phyloP scores from a whole-genome alignment of 176 grass and related monocot genomes.

The Aechmea fasciata region DNA sequence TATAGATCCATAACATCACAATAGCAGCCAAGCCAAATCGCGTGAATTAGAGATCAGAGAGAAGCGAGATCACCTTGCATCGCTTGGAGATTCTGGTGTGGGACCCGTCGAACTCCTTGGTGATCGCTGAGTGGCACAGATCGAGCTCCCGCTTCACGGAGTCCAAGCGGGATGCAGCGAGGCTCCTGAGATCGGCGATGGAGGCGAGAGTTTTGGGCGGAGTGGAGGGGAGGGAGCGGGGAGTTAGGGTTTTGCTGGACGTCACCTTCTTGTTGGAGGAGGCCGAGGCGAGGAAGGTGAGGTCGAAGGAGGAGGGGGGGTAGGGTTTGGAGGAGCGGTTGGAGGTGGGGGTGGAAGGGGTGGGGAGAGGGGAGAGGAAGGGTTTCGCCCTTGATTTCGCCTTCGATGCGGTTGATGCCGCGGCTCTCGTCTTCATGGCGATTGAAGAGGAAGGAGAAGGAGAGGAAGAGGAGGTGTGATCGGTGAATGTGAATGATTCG shows the following conservation, averaged over 20 bases:
- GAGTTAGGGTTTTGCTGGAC: background rate
- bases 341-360: background rate
- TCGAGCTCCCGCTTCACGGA: conserved; percentile 36
- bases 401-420: background rate
- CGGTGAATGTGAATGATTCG: too few species aligned
- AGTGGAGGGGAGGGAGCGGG: background rate
- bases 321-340: conserved; percentile 17
- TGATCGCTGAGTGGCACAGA: conserved; percentile 18
- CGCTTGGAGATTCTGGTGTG: conserved; percentile 34
- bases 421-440: conserved; percentile 25
- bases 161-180: conserved; percentile 27
- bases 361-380: conserved; percentile 12
- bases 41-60: background rate
- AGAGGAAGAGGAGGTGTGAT: background rate
- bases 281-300: conserved; percentile 10
- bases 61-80: conserved; percentile 25
- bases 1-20: too few species aligned
- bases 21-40: background rate
- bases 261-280: conserved; percentile 2
- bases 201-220: conserved; percentile 5
- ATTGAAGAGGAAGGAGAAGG: background rate
- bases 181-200: conserved; percentile 27
- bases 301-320: conserved; percentile 5
- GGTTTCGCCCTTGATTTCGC: conserved; percentile 1
- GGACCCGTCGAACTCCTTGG: conserved; percentile 30